Percentiles rank a stretch among this genome's conserved stretches.
phyloP scores from a whole-genome alignment of 495 filamentous ascomycete genomes.

The Xylaria palmicola region DNA sequence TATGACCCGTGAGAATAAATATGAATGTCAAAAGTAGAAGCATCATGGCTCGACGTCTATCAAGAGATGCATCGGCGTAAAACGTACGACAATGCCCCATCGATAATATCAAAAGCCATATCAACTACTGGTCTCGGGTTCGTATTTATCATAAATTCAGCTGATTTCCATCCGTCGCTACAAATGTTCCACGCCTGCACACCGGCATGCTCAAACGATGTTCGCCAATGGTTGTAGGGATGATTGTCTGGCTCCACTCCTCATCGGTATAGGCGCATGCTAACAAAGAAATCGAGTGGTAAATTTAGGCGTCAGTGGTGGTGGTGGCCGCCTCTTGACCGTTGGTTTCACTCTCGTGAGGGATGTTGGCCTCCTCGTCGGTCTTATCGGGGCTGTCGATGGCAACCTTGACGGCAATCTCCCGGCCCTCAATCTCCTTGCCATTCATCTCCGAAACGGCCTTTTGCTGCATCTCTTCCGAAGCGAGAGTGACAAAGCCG shows the following conservation, averaged over 20 bases:
- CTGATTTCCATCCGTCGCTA: slow-evolving; percentile 17
- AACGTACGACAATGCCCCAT: slow-evolving; percentile 14
- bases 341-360: slow-evolving; percentile 48
- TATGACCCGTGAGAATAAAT: slow-evolving; percentile 24
- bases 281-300: slow-evolving; percentile 16
- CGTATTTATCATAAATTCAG: slow-evolving; percentile 31
- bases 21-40: slow-evolving; percentile 22
- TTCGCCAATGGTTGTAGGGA: slow-evolving; percentile 22
- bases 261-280: slow-evolving; percentile 17
- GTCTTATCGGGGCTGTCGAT: slow-evolving; percentile 99
- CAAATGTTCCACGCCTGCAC: slow-evolving; percentile 20
- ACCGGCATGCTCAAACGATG: slow-evolving; percentile 19
- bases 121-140: slow-evolving; percentile 21
- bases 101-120: slow-evolving; percentile 23
- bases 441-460: slow-evolving; percentile 97
- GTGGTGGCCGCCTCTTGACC: slow-evolving; percentile 41
- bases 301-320: slow-evolving; percentile 25
- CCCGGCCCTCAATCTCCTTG: slow-evolving; percentile 95
- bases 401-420: slow-evolving; percentile 99
- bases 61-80: slow-evolving; percentile 23
- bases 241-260: slow-evolving; percentile 20
- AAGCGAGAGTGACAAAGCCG: slow-evolving; percentile 93
- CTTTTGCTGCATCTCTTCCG: slow-evolving; percentile 95
- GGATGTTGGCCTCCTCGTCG: slow-evolving; percentile 67
- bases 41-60: slow-evolving; percentile 17